Conservation (phyloP, 305 asterid species). For the Solanum chacoense region DNA sequence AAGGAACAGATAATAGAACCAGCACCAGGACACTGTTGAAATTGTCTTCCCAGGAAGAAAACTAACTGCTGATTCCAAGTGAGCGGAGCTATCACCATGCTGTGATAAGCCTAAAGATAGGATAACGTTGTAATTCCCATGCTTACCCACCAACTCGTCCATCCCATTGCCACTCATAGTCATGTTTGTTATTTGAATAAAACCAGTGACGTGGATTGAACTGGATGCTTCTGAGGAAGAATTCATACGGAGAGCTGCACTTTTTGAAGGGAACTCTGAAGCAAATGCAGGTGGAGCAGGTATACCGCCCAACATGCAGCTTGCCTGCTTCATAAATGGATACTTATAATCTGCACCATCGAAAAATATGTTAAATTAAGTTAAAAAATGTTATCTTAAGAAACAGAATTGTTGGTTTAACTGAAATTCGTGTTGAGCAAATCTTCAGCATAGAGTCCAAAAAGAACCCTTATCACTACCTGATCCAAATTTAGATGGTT, state of each 20-base stretch:
- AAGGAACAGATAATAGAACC: slow-evolving; percentile 44
- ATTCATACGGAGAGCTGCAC: slow-evolving; percentile 29
- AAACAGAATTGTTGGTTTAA: neutral
- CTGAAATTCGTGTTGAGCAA: neutral
- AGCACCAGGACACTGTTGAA: slow-evolving; percentile 23
- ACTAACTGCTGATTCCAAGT: slow-evolving; percentile 37
- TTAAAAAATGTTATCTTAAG: neutral
- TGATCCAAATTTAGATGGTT: slow-evolving; percentile 29
- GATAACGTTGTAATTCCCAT: slow-evolving; percentile 34
- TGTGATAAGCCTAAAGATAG: slow-evolving; percentile 60
- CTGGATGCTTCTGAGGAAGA: slow-evolving; percentile 44
- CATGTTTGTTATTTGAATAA: slow-evolving; percentile 51
- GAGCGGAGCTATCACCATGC: slow-evolving; percentile 30
- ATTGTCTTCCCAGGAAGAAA: slow-evolving; percentile 39
- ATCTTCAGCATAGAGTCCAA: neutral
- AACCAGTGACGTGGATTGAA: slow-evolving; percentile 62
- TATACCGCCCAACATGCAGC: slow-evolving; percentile 28
- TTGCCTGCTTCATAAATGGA: slow-evolving; percentile 60
- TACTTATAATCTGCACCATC: slow-evolving; percentile 41
- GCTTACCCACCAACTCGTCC: slow-evolving; percentile 21
- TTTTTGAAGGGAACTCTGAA: slow-evolving; percentile 62
- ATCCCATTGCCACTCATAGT: slow-evolving; percentile 13
- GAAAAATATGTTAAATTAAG: neutral
- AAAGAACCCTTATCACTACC: slow-evolving; percentile 20
- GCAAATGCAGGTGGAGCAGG: slow-evolving; percentile 85